Evolutionary conservation across 1,139 yeast species (phyloP), one percentile per base, ranked within the genome.

Genomic region (Diutina mesorugosa): DNA sequence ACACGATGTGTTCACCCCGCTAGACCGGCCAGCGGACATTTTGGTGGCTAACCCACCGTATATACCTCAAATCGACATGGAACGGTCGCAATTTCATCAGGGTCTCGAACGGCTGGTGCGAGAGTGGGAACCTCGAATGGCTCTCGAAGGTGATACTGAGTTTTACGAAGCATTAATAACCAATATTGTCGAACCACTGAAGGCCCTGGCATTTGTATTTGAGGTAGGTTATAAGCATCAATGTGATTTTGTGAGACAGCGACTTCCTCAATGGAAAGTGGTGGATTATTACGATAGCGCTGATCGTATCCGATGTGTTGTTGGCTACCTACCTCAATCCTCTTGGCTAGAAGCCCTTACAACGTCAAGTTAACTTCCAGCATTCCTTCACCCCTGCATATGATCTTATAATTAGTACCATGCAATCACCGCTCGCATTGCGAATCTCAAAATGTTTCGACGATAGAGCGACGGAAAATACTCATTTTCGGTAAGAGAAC

Each of bases 41-140:
- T 66, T 93, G 1, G 79, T 86, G 0, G 81, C 96, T 28, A 93
- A 93, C 63, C 99, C 99, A 0, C 99, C 99, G 0, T 93, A 93
- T 65, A 84, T 93, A 9, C 83, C 91, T 0, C 18, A 56, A 2
- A 56, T 63, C 0, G 82, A 81, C 45, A 81, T 79, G 63, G 62
- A 64, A 2, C 61, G 56, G 54, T 68, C 64, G 47, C 60, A 57
- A 64, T 67, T 53, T 59, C 78, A 59, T 38, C 62, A 67, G 57
- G 78, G 77, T 1, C 69, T 73, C 0, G 85, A 83, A 57, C 68
- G 67, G 54, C 85, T 96, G 0, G 98, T 91, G 0, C 71, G 79
- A 45, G 57, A 68, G 29, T 85, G 79, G 66, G 99, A 93, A 69
- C 98, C 99, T 0, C 64, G 67, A 32, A 65, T 81, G 46, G 99